Evolutionary conservation across 176 grass and related monocot species (phyloP), one percentile per base, ranked within the genome.

Genomic region (Chloris gayana): DNA sequence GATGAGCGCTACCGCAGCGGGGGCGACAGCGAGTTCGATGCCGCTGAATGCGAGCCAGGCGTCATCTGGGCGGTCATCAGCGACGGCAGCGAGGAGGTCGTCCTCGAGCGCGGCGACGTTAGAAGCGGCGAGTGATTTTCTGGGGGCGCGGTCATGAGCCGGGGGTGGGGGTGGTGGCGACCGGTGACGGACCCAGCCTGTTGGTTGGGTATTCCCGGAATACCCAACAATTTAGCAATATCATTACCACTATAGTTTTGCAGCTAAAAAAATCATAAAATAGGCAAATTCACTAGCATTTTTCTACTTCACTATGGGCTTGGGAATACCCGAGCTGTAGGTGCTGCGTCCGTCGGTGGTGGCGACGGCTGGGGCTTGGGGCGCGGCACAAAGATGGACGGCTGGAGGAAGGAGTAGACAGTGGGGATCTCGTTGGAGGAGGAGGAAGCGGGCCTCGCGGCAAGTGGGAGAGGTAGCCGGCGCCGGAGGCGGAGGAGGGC

Each of bases 341-440:
- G n/a, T n/a, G n/a, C n/a, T n/a, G n/a, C n/a, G n/a, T n/a, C n/a
- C 35, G 35, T 82, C 27, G 38, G 85, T 19, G 50, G 78, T 51
- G 35, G 63, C 18, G 69, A 77, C 21, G 67, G 73, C 45, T 93
- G 91, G 51, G 84, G 68, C 63, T 76, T 83, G 58, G 81, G 46
- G 19, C 86, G 88, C 54, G 87, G 89, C 21, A 90, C 89, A 86
- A 88, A 94, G 88, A 94, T 82, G 71, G 88, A 89, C 13, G 87
- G 93, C 87, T 98, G 90, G 62, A 98, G 92, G 74, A 98, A 98
- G 84, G 95, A 98, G 59, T 98, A 95, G 71, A 95, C 22, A 32
- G 81, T 92, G 50, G 95, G 95, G 77, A 93, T 91, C 73, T 88
- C 89, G 26, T 84, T 47, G 31, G 89, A 73, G 9, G 75, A 65